phyloP scores from a whole-genome alignment of 305 asterid species.

The Lippia alba region DNA sequence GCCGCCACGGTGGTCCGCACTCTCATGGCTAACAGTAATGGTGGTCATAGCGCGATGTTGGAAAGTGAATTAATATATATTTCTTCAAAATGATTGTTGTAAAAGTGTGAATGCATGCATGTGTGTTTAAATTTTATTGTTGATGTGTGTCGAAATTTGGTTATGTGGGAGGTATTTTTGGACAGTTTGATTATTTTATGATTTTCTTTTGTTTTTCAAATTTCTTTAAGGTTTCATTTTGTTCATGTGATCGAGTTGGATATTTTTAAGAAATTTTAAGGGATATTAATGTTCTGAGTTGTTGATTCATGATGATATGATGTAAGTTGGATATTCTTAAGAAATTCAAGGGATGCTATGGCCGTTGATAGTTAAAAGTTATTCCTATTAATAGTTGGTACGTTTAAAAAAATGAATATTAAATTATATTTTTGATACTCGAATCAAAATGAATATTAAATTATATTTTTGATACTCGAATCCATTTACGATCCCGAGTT shows the following conservation, averaged over 20 bases:
- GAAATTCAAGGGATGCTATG: neutral
- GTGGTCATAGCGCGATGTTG: too few species aligned
- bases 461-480: too few species aligned
- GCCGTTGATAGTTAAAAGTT: too few species aligned
- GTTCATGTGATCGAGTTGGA: constrained; percentile 8
- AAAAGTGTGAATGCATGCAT: neutral
- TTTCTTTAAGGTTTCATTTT: neutral
- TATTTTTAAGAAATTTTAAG: neutral
- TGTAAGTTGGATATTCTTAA: constrained; percentile 2
- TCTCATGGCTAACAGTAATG: constrained; percentile 26
- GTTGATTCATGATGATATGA: neutral
- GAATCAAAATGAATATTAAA: too few species aligned
- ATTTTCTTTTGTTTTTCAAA: neutral
- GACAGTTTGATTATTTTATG: neutral
- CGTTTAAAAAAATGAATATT: too few species aligned
- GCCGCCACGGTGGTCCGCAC: constrained; percentile 35
- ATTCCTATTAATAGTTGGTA: too few species aligned
- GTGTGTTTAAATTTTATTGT: neutral
- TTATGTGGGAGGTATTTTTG: neutral
- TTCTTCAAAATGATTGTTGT: too few species aligned
- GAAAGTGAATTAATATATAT: too few species aligned
- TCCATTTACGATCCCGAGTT: too few species aligned
- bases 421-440: too few species aligned
- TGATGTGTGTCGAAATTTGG: neutral
- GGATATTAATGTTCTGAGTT: neutral